Conservation (phyloP, 345 rosid species). For the Eutrema japonicum region DNA sequence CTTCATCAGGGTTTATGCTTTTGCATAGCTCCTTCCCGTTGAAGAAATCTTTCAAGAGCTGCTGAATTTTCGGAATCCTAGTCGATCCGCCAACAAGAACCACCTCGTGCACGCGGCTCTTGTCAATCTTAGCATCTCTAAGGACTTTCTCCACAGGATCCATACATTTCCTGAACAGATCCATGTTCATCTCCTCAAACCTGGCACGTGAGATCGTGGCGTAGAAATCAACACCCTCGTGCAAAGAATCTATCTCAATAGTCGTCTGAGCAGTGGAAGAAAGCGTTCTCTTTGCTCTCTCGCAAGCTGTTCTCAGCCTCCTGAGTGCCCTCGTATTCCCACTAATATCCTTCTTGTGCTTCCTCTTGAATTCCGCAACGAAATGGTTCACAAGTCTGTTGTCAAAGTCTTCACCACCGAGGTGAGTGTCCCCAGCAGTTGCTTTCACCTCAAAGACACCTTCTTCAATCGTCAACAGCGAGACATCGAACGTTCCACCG, state of each 20-base stretch:
- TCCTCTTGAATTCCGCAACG: conserved; percentile 69
- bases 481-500: conserved; percentile 75
- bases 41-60: conserved; percentile 51
- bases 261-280: conserved; percentile 58
- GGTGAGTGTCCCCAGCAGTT: conserved; percentile 74
- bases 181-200: conserved; percentile 61
- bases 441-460: conserved; percentile 77
- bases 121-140: conserved; percentile 46
- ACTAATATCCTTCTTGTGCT: conserved; percentile 65
- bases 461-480: conserved; percentile 67
- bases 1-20: conserved; percentile 57
- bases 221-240: conserved; percentile 53
- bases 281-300: conserved; percentile 73
- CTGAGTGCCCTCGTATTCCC: conserved; percentile 72
- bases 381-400: conserved; percentile 73
- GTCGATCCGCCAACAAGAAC: conserved; percentile 57
- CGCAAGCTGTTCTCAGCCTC: conserved; percentile 73
- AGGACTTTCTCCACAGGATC: conserved; percentile 58
- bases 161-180: conserved; percentile 53
- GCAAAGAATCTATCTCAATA: conserved; percentile 54
- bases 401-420: conserved; percentile 78
- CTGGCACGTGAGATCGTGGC: conserved; percentile 51
- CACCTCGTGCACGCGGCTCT: conserved; percentile 50
- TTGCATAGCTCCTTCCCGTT: conserved; percentile 58
- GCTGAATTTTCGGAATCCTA: conserved; percentile 55